phyloP scores from a whole-genome alignment of 2,329 filamentous ascomycete species.

The Penicillium griseofulvum region DNA sequence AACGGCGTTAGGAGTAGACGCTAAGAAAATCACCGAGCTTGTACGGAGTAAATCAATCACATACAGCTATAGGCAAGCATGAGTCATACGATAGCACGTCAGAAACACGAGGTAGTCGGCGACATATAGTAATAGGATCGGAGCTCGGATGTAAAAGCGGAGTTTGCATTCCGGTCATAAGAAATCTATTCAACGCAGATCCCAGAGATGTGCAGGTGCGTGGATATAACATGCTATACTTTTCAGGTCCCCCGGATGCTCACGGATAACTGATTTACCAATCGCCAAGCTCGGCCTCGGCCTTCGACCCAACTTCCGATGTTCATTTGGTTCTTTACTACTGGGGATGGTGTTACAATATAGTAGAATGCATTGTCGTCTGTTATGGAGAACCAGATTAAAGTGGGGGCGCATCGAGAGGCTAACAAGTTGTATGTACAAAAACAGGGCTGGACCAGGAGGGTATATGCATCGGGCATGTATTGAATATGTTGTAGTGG shows the following conservation, averaged over 20 bases:
- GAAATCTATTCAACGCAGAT: constrained; percentile 5
- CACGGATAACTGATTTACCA: constrained; percentile 17
- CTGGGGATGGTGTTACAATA: neutral
- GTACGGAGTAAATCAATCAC: neutral
- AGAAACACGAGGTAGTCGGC: constrained; percentile 10
- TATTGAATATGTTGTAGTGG: neutral
- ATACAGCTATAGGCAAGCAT: neutral
- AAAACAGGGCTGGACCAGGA: neutral
- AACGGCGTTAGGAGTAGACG: neutral
- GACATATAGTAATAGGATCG: neutral
- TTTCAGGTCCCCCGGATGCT: constrained; percentile 12
- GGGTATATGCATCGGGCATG: neutral
- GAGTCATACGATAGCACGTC: constrained; percentile 14
- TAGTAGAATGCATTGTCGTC: neutral
- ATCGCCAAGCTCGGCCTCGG: constrained; percentile 7
- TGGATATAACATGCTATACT: constrained; percentile 10
- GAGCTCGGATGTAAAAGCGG: constrained; percentile 7
- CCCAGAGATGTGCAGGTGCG: constrained; percentile 18
- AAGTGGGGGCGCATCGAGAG: neutral
- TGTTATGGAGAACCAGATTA: neutral
- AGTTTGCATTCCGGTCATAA: constrained; percentile 11
- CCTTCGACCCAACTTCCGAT: neutral
- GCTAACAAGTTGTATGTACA: neutral
- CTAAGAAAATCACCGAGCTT: neutral
- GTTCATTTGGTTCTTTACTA: neutral